These are phyloP conservation scores for Leccinum fibrillosum DNA, from an alignment of 768 basidiomycete genomes.

Conservation along the genomic window DNA sequence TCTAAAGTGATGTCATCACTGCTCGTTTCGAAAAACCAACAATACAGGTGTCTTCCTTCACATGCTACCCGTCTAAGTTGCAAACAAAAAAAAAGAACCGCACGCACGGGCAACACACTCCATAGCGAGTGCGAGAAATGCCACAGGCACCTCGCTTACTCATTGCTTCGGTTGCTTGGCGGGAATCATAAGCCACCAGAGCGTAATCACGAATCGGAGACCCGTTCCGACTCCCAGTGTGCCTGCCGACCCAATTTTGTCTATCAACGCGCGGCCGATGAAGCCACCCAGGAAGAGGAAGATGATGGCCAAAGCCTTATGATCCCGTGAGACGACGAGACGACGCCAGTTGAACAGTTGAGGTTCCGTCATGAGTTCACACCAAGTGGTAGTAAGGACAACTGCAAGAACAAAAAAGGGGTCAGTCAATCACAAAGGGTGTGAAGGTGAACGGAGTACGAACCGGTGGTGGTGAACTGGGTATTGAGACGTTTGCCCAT, in stretches of 20 bases:
- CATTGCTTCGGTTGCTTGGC: constrained; percentile 16
- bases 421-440: not conserved
- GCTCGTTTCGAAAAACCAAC: not conserved
- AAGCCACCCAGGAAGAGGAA: constrained; percentile 80
- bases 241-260: constrained; percentile 55
- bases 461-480: constrained; percentile 75
- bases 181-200: constrained; percentile 67
- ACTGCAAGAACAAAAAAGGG: constrained; percentile 38
- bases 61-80: not conserved
- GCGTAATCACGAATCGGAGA: constrained; percentile 54
- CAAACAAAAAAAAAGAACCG: not conserved
- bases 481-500: constrained; percentile 78
- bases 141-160: not conserved
- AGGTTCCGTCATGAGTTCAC: constrained; percentile 82
- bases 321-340: constrained; percentile 60
- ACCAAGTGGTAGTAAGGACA: constrained; percentile 86
- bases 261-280: constrained; percentile 54
- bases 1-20: not conserved
- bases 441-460: constrained; percentile 20
- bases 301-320: constrained; percentile 62
- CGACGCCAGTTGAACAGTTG: constrained; percentile 58
- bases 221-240: constrained; percentile 68
- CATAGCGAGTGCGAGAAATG: not conserved
- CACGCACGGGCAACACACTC: not conserved
- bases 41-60: not conserved